Evolutionary conservation across 495 filamentous ascomycete genomes (phyloP).

Genomic region (Neurospora tetraspora): DNA sequence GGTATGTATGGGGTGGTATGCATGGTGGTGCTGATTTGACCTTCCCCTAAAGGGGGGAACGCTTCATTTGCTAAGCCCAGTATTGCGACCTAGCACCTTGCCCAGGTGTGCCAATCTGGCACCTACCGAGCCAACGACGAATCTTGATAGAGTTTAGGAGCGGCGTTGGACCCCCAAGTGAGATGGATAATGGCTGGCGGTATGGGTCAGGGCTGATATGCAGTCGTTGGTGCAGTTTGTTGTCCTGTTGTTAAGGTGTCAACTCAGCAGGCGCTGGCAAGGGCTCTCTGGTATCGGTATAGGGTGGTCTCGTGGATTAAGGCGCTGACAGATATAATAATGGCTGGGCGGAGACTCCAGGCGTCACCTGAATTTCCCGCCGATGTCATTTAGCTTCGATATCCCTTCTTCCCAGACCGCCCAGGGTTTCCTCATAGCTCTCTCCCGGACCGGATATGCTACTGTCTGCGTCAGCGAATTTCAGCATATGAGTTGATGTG

Average conservation of each 20-base stretch:
- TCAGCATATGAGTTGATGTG: neutral
- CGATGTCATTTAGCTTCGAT: neutral
- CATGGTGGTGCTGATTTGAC: neutral
- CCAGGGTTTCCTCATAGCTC: neutral
- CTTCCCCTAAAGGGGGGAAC: neutral
- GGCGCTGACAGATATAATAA: neutral
- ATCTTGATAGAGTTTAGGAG: neutral
- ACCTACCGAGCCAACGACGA: neutral
- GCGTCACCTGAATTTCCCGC: neutral
- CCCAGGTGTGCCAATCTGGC: neutral
- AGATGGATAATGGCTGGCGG: neutral
- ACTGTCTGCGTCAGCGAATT: neutral
- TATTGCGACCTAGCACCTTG: neutral
- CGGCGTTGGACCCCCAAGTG: neutral
- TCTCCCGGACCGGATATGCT: neutral
- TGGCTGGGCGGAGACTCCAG: neutral
- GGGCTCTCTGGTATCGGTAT: neutral
- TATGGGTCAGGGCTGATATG: neutral
- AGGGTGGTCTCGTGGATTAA: neutral
- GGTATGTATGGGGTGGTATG: neutral
- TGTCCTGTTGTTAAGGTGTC: neutral
- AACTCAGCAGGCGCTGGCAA: neutral
- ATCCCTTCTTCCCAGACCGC: neutral
- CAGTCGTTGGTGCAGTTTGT: neutral
- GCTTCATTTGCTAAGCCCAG: neutral